These are phyloP conservation scores for Debaryomyces fabryi DNA, from an alignment of 1,139 yeast species.

Conservation along the genomic window DNA sequence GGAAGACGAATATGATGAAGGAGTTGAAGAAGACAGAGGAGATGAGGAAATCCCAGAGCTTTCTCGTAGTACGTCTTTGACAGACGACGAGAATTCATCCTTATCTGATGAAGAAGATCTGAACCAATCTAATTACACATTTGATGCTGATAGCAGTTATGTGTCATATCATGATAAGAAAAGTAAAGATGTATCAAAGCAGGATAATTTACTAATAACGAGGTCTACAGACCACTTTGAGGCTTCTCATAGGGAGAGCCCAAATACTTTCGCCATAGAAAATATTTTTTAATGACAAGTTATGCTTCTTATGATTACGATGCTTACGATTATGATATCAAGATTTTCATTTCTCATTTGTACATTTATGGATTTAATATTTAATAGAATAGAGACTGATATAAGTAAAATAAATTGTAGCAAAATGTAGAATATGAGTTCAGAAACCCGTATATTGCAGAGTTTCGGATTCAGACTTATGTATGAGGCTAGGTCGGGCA, in stretches of 20 bases:
- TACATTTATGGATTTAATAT: background rate
- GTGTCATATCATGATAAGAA: background rate
- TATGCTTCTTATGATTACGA: background rate
- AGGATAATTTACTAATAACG: background rate
- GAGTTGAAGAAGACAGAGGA: background rate
- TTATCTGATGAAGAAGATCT: conserved; percentile 14
- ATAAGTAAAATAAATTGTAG: background rate
- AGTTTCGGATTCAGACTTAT: background rate
- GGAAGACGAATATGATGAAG: conserved; percentile 5
- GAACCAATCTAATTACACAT: conserved; percentile 4
- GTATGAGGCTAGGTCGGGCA: too few relatives aligned
- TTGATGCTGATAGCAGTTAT: background rate
- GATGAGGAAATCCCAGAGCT: conserved; percentile 28
- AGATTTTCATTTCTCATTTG: background rate
- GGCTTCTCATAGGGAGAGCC: background rate
- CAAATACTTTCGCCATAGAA: background rate
- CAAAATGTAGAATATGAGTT: background rate
- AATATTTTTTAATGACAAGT: background rate
- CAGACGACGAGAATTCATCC: conserved; percentile 30
- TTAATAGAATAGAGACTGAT: background rate
- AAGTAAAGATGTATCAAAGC: background rate
- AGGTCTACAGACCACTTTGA: background rate
- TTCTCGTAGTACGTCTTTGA: conserved; percentile 22
- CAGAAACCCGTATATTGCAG: background rate
- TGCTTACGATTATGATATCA: background rate